These are phyloP conservation scores for Citrus mangshanensis DNA, from an alignment of 345 rosid species.

Conservation along the genomic window DNA sequence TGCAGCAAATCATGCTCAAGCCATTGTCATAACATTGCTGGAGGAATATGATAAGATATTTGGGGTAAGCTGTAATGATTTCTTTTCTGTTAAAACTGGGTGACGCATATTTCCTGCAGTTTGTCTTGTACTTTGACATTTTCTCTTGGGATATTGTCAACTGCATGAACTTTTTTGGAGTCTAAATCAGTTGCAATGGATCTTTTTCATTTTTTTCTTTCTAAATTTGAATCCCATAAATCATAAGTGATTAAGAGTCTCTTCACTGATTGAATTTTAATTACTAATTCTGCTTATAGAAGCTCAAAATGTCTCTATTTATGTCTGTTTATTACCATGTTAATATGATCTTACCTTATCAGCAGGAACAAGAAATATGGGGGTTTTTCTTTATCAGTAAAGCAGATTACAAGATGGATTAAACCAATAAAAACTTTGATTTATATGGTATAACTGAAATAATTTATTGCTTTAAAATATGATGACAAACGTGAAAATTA, in stretches of 20 bases:
- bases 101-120: not conserved
- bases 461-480: not conserved
- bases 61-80: conserved; percentile 56
- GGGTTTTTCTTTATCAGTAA: not conserved
- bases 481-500: not conserved
- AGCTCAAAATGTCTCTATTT: not conserved
- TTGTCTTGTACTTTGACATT: not conserved
- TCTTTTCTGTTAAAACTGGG: conserved; percentile 3
- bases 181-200: not conserved
- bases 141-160: not conserved
- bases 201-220: not conserved
- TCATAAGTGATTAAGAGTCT: not conserved
- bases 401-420: not conserved
- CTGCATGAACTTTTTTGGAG: not conserved
- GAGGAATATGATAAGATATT: conserved; percentile 85
- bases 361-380: not conserved
- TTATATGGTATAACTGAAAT: not conserved
- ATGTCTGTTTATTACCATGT: not conserved
- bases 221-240: conserved; percentile 1
- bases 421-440: not conserved
- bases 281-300: not conserved
- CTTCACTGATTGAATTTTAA: not conserved
- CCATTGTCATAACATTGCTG: conserved; percentile 83
- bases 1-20: conserved; percentile 99
- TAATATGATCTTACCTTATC: not conserved